Percentiles rank a stretch among this genome's conserved stretches.
Evolutionary conservation across 2,329 filamentous ascomycete species (phyloP).

Genomic region (Neocatenulostroma microsporum): DNA sequence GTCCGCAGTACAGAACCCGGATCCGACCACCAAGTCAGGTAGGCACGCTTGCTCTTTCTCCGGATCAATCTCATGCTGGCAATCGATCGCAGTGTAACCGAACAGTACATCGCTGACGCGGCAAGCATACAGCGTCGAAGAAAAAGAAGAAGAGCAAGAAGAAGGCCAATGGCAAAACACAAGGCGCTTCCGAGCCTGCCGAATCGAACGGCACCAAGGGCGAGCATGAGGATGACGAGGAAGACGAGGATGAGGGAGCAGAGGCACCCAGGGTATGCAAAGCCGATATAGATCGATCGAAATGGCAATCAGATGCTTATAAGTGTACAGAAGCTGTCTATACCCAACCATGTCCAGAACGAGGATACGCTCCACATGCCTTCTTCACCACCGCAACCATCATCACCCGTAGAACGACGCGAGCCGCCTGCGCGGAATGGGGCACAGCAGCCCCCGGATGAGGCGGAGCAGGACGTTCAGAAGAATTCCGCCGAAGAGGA

Average conservation of each 20-base stretch:
- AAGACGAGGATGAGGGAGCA: slow-evolving; percentile 31
- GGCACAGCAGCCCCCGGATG: slow-evolving; percentile 10
- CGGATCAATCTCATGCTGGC: not conserved
- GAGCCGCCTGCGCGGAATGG: slow-evolving; percentile 21
- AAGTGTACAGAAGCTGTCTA: slow-evolving; percentile 11
- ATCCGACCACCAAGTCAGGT: slow-evolving; percentile 15
- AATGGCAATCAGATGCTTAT: not conserved
- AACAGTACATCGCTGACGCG: slow-evolving; percentile 13
- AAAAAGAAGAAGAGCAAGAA: slow-evolving; percentile 52
- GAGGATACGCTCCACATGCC: slow-evolving; percentile 22
- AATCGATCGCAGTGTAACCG: not conserved
- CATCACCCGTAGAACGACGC: slow-evolving; percentile 11
- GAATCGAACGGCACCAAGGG: slow-evolving; percentile 30
- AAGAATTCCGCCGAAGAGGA: not conserved
- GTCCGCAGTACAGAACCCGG: slow-evolving; percentile 10
- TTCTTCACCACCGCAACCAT: slow-evolving; percentile 18
- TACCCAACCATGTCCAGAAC: slow-evolving; percentile 12
- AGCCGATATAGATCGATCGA: too few species aligned
- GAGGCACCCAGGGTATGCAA: slow-evolving; percentile 15
- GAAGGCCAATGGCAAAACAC: slow-evolving; percentile 42
- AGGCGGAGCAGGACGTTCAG: slow-evolving; percentile 11
- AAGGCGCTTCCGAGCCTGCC: slow-evolving; percentile 30
- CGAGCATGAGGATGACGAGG: slow-evolving; percentile 32
- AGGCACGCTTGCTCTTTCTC: slow-evolving; percentile 1
- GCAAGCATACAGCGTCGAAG: slow-evolving; percentile 26